These are phyloP conservation scores for Pythium catenulatum DNA, from an alignment of 352 stramenopile species.

Conservation along the genomic window DNA sequence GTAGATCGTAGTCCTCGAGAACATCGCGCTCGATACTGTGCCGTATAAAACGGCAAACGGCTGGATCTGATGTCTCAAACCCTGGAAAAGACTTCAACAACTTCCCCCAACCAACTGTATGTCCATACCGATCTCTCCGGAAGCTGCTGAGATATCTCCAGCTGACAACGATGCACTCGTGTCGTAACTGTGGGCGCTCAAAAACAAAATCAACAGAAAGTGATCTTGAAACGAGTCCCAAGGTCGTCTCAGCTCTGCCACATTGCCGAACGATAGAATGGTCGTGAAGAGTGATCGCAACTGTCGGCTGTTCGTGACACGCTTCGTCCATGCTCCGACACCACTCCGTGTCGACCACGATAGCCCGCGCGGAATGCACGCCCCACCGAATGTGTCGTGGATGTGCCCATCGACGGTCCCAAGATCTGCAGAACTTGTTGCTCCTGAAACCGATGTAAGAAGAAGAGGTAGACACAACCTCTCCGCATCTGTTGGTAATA, in stretches of 20 bases:
- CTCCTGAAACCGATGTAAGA: neutral
- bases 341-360: slow-evolving; percentile 2
- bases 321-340: neutral
- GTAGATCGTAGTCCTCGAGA: neutral
- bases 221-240: neutral
- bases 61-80: too few relatives aligned
- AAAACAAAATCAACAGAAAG: neutral
- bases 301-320: neutral
- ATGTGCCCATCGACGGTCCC: neutral
- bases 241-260: neutral
- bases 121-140: neutral
- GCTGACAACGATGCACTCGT: too few relatives aligned
- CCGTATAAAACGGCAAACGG: too few relatives aligned
- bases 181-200: neutral
- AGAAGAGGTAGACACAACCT: neutral
- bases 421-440: neutral
- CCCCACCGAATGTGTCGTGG: neutral
- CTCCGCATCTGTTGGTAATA: neutral
- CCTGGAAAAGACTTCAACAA: too few relatives aligned
- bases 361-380: neutral
- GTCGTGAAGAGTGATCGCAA: neutral
- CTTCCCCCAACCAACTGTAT: too few relatives aligned
- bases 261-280: neutral
- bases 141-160: neutral
- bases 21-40: too few relatives aligned